Percentiles rank a stretch among this genome's conserved stretches.
Conservation (phyloP, 2,329 filamentous ascomycete genomes). For the Apiospora hydei region DNA sequence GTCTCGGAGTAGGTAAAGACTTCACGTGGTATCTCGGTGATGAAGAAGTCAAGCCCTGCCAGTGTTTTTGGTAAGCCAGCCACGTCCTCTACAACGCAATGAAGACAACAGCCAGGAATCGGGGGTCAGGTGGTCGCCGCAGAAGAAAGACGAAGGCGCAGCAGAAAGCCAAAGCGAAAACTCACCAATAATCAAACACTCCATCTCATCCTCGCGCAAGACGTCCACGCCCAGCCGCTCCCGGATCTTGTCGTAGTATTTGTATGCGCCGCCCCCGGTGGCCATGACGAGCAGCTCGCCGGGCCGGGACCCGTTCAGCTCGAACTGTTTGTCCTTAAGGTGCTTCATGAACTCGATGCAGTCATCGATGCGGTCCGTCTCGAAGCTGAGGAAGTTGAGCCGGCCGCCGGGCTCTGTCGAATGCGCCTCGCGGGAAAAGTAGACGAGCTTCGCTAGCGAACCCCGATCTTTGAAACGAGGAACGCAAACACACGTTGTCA, state of each 20-base stretch:
- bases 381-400: conserved; percentile 94
- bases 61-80: conserved; percentile 12
- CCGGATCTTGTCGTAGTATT: conserved; percentile 92
- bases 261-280: conserved; percentile 94
- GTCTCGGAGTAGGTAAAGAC: conserved; percentile 96
- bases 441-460: conserved; percentile 94
- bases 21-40: conserved; percentile 94
- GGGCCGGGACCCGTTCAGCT: conserved; percentile 74
- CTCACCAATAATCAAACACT: conserved; percentile 91
- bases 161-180: conserved; percentile 8
- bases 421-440: conserved; percentile 89
- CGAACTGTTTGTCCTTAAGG: conserved; percentile 81
- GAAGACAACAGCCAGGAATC: neutral
- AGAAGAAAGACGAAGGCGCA: neutral
- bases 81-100: neutral
- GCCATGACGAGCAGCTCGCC: conserved; percentile 90
- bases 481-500: conserved; percentile 1
- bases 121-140: neutral
- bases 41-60: conserved; percentile 94
- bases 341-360: conserved; percentile 92
- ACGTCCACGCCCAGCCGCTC: conserved; percentile 87
- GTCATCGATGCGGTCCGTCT: conserved; percentile 92
- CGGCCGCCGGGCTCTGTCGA: conserved; percentile 84
- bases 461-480: conserved; percentile 79
- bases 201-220: conserved; percentile 95